Percentiles rank a stretch among this genome's conserved stretches.
Evolutionary conservation across 2,329 filamentous ascomycete species (phyloP).

Genomic region (Arthrobotrys iridis): DNA sequence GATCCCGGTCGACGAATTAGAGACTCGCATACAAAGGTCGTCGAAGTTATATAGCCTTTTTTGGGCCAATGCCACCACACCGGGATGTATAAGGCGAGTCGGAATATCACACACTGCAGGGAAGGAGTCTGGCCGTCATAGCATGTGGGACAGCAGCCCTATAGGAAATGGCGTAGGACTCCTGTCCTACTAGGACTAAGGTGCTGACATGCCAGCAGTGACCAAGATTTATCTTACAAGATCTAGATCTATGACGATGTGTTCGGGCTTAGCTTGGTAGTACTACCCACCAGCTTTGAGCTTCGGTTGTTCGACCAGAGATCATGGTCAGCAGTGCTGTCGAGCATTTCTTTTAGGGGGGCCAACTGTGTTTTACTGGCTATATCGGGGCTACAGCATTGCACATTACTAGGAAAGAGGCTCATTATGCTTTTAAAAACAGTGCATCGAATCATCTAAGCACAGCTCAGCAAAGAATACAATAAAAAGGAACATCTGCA

Average conservation of each 20-base stretch:
- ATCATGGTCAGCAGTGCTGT: background rate
- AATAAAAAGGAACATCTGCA: background rate
- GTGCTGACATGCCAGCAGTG: slow-evolving; percentile 22
- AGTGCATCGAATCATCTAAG: background rate
- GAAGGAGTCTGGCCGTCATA: slow-evolving; percentile 1
- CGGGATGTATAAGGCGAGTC: slow-evolving; percentile 27
- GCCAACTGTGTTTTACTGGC: slow-evolving; percentile 5
- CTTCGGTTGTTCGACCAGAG: background rate
- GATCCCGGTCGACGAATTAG: slow-evolving; percentile 26
- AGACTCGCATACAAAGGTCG: background rate
- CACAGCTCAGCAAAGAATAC: background rate
- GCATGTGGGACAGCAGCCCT: slow-evolving; percentile 27
- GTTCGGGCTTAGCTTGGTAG: slow-evolving; percentile 21
- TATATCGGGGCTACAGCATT: background rate
- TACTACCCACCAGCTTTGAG: slow-evolving; percentile 19
- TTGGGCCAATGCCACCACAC: slow-evolving; percentile 30
- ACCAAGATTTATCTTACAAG: background rate
- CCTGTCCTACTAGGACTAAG: slow-evolving; percentile 1
- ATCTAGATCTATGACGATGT: slow-evolving; percentile 30
- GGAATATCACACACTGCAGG: slow-evolving; percentile 25
- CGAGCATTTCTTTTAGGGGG: background rate
- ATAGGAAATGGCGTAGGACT: slow-evolving; percentile 7
- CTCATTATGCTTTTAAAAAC: too few species aligned
- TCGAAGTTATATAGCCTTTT: slow-evolving; percentile 12
- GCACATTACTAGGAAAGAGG: too few species aligned